phyloP scores from a whole-genome alignment of 1,284 basidiomycete species.

The Heterobasidion annosum region DNA sequence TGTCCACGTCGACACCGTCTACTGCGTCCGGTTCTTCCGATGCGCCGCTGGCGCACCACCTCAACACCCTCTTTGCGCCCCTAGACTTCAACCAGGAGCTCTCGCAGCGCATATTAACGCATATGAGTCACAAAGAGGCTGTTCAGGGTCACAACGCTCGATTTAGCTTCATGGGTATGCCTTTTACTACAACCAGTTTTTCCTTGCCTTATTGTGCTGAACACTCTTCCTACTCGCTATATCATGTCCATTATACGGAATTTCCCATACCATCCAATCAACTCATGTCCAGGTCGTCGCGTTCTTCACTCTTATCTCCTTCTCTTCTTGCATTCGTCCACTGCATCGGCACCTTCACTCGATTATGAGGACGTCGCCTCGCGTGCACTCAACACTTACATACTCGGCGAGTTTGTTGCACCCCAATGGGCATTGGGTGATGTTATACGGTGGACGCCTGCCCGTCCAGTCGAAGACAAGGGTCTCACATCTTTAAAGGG shows the following conservation, averaged over 20 bases:
- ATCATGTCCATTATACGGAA: neutral
- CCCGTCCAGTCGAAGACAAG: slow-evolving; percentile 12
- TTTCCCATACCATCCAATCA: neutral
- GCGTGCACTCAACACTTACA: slow-evolving; percentile 54
- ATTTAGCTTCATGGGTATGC: slow-evolving; percentile 59
- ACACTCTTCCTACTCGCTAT: neutral
- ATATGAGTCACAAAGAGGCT: slow-evolving; percentile 60
- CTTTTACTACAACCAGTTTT: neutral
- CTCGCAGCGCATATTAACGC: slow-evolving; percentile 64
- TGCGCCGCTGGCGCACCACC: slow-evolving; percentile 36
- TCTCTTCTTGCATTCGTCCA: slow-evolving; percentile 58
- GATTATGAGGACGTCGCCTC: slow-evolving; percentile 48
- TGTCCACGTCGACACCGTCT: neutral
- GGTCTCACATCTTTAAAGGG: slow-evolving; percentile 27
- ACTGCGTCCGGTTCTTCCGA: neutral
- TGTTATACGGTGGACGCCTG: slow-evolving; percentile 61
- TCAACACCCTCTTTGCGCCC: slow-evolving; percentile 53
- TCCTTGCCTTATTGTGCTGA: neutral
- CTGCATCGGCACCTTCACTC: slow-evolving; percentile 24
- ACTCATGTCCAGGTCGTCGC: slow-evolving; percentile 46
- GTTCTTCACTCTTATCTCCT: slow-evolving; percentile 65
- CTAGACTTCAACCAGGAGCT: slow-evolving; percentile 63
- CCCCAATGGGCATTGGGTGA: slow-evolving; percentile 62
- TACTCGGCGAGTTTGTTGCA: slow-evolving; percentile 63
- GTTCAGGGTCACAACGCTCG: slow-evolving; percentile 60